These are phyloP conservation scores for Coemansia sp. DNA, from an alignment of 371 early-diverging fungal species.

Conservation along the genomic window DNA sequence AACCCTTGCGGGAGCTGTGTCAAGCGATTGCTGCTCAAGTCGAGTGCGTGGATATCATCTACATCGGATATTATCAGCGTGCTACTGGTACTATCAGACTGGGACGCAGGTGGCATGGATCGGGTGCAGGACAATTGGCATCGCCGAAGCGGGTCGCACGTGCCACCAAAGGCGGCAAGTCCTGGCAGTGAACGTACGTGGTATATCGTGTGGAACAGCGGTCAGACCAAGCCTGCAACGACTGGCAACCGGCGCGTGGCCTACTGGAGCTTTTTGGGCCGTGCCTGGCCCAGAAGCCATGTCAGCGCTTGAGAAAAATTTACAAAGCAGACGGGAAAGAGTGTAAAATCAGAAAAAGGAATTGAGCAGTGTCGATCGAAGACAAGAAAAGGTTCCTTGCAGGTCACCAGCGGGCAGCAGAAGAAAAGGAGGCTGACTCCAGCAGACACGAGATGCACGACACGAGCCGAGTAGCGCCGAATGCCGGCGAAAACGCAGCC, in stretches of 20 bases:
- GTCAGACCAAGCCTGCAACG: conserved; percentile 19
- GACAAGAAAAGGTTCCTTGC: conserved; percentile 1
- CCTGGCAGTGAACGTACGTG: conserved; percentile 17
- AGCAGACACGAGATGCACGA: conserved; percentile 4
- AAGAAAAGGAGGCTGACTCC: not conserved
- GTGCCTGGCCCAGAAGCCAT: not conserved
- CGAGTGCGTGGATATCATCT: conserved; percentile 60
- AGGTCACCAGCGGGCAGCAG: not conserved
- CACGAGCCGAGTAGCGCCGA: conserved; percentile 3
- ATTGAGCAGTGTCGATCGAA: not conserved
- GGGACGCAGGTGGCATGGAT: not conserved
- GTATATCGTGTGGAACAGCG: conserved; percentile 23
- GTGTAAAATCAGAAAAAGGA: not conserved
- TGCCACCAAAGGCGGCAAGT: not conserved
- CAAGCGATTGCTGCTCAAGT: conserved; percentile 67
- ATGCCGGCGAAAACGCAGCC: not conserved
- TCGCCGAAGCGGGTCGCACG: not conserved
- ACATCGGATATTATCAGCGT: conserved; percentile 6
- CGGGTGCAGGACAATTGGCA: not conserved
- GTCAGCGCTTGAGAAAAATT: not conserved
- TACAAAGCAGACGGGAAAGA: not conserved
- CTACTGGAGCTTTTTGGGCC: not conserved
- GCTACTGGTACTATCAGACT: not conserved
- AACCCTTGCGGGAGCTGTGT: conserved; percentile 59
- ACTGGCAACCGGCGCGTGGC: conserved; percentile 13